Base-by-base conservation (phyloP, 2,329 filamentous ascomycete species). In the Phialocephala sp. region DNA sequence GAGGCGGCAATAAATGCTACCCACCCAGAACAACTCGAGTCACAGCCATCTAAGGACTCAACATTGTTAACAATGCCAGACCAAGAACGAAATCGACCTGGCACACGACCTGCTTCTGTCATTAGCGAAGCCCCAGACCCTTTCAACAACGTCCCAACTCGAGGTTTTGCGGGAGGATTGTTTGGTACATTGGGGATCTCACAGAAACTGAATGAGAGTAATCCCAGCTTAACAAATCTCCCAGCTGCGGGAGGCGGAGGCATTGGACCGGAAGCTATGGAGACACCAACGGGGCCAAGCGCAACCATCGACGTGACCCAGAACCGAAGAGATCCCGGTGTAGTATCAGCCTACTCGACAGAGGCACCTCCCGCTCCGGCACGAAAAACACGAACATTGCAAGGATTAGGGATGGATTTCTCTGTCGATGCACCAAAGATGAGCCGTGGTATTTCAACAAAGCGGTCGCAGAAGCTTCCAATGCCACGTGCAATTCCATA, bases 251-350 rank as follows among this genome's bases (percentile, higher is more conserved):
- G 70, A 47, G 72, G 73, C 55, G 74, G 72, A 60, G 72, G 70
- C 24, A 72, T 74, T 47, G 77, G 80, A n/a, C 75, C 81, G 4
- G 89, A 91, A 59, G 82, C 82, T 8, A 80, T 87, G 76, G 89
- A 92, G 71, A 91, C 89, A 2, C 89, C 90, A 1, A 82, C 83
- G 9, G 82, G 79, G 3, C 78, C 84, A 47, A 81, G 80, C 62
- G 79, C 78, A 12, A 71, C 71, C 39, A 72, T 76, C n/a, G 81
- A 84, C 65, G 69, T 72, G 8, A 66, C 69, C 6, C 71, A 72
- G 5, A 72, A 67, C 65, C 70, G 75, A 65, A 70, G 71, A 67
- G 74, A 76, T 12, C 69, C 68, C 8, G 69, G 68, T 24, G 67
- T 72, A 14, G 63, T 72, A 8, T 71, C 73, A 56, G 69, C 75